These are phyloP conservation scores for Bisporella sp. DNA, from an alignment of 2,329 filamentous ascomycete genomes.

Conservation along the genomic window DNA sequence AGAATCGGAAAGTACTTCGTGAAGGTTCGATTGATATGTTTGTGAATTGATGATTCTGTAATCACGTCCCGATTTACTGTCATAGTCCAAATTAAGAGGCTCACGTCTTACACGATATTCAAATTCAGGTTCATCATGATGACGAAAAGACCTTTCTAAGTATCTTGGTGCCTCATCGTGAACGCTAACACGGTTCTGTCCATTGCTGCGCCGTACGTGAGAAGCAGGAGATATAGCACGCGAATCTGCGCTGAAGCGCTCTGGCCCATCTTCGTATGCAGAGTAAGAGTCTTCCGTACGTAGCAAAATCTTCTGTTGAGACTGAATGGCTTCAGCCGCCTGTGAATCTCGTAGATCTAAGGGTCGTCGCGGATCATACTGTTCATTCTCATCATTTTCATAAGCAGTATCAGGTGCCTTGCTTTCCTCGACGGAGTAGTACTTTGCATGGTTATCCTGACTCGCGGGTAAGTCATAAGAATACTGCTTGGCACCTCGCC, in stretches of 20 bases:
- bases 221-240: slow-evolving; percentile 6
- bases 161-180: slow-evolving; percentile 14
- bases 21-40: slow-evolving; percentile 11
- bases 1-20: not conserved
- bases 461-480: slow-evolving; percentile 18
- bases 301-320: slow-evolving; percentile 5
- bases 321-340: not conserved
- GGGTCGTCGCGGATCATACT: slow-evolving; percentile 22
- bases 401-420: slow-evolving; percentile 8
- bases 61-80: slow-evolving; percentile 11
- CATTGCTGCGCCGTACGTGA: slow-evolving; percentile 5
- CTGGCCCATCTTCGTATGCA: slow-evolving; percentile 6
- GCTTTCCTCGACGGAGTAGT: slow-evolving; percentile 16
- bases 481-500: slow-evolving; percentile 1
- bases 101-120: slow-evolving; percentile 16
- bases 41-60: slow-evolving; percentile 13
- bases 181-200: slow-evolving; percentile 12
- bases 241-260: slow-evolving; percentile 9
- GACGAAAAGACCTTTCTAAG: slow-evolving; percentile 11
- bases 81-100: slow-evolving; percentile 10
- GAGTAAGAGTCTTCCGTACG: slow-evolving; percentile 7
- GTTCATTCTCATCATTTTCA: slow-evolving; percentile 12
- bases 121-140: slow-evolving; percentile 13
- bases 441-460: slow-evolving; percentile 25
- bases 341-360: slow-evolving; percentile 10